These are phyloP conservation scores for Colletotrichum lupini DNA, from an alignment of 2,329 filamentous ascomycete species.

Conservation along the genomic window DNA sequence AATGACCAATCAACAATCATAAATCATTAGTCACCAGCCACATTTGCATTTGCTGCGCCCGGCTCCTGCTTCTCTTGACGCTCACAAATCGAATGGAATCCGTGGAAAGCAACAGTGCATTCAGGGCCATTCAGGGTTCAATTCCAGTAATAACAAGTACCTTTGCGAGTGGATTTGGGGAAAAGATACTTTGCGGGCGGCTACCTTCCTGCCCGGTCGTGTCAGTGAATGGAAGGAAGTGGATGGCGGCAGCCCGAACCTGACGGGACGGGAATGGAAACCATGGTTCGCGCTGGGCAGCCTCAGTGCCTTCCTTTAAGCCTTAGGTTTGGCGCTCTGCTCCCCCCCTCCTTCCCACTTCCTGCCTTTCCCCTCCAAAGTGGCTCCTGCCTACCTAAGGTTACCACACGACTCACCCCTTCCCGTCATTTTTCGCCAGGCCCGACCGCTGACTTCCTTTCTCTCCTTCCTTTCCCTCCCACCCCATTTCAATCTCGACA, in stretches of 20 bases:
- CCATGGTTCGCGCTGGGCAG: not conserved
- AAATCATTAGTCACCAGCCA: not conserved
- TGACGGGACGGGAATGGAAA: not conserved
- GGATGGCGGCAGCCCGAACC: not conserved
- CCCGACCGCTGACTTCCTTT: slow-evolving; percentile 29
- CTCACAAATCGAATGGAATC: not conserved
- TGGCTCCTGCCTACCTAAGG: not conserved
- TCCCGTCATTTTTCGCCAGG: slow-evolving; percentile 43
- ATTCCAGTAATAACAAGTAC: not conserved
- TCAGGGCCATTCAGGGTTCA: not conserved
- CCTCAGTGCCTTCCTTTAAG: not conserved
- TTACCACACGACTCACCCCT: slow-evolving; percentile 22
- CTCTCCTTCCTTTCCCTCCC: slow-evolving; percentile 36
- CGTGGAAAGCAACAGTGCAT: not conserved
- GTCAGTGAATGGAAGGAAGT: not conserved
- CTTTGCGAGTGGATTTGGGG: not conserved
- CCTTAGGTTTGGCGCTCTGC: slow-evolving; percentile 6
- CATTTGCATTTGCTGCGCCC: not conserved
- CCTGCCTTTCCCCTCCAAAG: not conserved
- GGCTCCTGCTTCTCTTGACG: not conserved
- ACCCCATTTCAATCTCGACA: slow-evolving; percentile 38
- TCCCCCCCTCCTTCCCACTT: not conserved
- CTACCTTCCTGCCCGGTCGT: not conserved
- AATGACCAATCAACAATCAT: not conserved
- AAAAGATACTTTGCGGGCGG: not conserved